Conservation (phyloP, 306 rosid species). For the Citrullus colocynthis region DNA sequence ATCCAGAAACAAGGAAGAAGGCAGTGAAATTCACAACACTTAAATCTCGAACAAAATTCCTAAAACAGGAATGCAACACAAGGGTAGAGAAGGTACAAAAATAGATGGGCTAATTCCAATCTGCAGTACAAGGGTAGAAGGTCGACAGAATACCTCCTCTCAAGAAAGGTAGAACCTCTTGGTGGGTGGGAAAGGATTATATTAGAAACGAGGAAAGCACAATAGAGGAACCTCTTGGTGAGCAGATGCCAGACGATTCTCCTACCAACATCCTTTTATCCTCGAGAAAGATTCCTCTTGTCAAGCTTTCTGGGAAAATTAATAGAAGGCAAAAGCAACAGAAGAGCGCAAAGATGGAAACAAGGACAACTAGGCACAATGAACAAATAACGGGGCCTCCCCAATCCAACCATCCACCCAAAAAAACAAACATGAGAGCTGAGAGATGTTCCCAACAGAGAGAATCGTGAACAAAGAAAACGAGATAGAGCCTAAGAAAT, state of each 20-base stretch:
- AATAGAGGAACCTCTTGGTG: no score
- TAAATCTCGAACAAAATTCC: not conserved
- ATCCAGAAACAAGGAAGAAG: not conserved
- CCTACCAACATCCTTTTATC: no score
- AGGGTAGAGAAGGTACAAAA: not conserved
- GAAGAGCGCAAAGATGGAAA: not conserved
- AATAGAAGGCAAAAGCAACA: not conserved
- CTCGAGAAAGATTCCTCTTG: not conserved
- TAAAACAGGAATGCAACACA: not conserved
- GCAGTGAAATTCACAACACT: not conserved
- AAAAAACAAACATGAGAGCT: not conserved
- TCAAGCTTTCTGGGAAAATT: not conserved
- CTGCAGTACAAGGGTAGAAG: not conserved
- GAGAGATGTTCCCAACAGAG: not conserved
- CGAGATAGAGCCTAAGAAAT: not conserved
- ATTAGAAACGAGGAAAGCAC: no score
- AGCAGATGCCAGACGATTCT: no score
- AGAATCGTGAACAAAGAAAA: not conserved
- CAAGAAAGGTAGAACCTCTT: no score
- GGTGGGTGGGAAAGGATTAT: no score
- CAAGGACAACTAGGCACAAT: not conserved
- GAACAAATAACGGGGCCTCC: not conserved
- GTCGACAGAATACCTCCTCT: not conserved
- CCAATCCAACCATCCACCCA: not conserved
- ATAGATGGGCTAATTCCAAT: not conserved